A percentile compares a stretch with the other conserved stretches of the same genome.
Conservation (phyloP, 768 basidiomycete species). For the Rhodotorula diobovata region DNA sequence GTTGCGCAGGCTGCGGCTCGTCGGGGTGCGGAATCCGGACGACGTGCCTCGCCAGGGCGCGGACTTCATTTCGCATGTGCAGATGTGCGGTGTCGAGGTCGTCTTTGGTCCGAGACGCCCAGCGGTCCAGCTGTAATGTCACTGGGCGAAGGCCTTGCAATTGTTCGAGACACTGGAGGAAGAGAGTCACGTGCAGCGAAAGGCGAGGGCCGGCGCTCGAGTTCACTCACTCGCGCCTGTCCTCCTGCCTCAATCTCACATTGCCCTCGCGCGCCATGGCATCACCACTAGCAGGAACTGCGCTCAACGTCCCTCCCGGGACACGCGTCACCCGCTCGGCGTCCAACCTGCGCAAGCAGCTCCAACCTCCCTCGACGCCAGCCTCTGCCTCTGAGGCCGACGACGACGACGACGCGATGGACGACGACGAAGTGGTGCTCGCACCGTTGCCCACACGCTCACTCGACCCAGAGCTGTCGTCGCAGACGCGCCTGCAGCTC, state of each 20-base stretch:
- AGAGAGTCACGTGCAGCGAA: not conserved
- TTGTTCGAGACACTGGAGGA: no score
- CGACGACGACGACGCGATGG: not conserved
- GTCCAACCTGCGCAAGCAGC: slow-evolving; percentile 15
- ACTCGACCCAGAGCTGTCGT: not conserved
- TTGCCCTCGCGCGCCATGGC: not conserved
- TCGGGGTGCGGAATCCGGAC: not conserved
- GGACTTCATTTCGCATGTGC: not conserved
- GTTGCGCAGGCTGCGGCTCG: not conserved
- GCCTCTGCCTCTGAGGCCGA: not conserved
- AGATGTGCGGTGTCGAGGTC: not conserved
- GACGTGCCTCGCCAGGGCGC: not conserved
- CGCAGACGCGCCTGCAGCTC: slow-evolving; percentile 12
- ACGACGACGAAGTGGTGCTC: slow-evolving; percentile 4
- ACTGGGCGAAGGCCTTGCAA: no score
- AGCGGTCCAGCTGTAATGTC: no score
- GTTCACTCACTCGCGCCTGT: no score
- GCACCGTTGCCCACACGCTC: not conserved
- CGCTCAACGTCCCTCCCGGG: not conserved
- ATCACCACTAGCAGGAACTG: not conserved
- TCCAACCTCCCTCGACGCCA: not conserved
- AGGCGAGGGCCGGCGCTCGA: no score
- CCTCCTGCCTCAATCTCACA: not conserved
- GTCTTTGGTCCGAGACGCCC: no score
- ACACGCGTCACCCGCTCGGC: slow-evolving; percentile 16